Base-by-base conservation (phyloP, 305 asterid species). In the Fraxinus angustifolia region DNA sequence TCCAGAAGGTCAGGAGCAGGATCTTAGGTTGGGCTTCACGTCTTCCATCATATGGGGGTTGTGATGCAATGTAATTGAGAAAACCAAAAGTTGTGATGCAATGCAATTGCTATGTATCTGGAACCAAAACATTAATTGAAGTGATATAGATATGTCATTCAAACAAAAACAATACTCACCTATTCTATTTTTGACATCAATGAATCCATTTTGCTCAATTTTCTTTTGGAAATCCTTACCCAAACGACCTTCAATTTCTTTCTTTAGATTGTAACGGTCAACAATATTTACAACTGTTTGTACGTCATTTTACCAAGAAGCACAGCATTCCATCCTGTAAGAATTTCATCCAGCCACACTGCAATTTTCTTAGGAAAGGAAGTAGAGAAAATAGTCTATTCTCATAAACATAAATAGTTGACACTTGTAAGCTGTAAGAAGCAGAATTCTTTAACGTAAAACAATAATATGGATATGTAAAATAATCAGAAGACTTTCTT, bases 281-380 rank as follows among this genome's bases (percentile, higher is more conserved):
- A 97, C 87, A 71, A 93, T 92, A 77, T 92, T 95, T 67, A 93
- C 90, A 48, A 95, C 74, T 10, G 86, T 84, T 26, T 77, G 85
- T 40, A 91, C 76, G 77, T 91, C 90, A 1, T 84, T 76, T 83
- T 90, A 89, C 85, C 80, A 89, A 58, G 97, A 92, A 81, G 97
- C 96, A 82, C 98, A 48, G 85, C 97, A 89, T 95, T 95, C 86
- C 99, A 98, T 88, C 98, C 99, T 95, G 87, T 53, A 85, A 78
- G 68, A 53, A 58, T 68, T 50, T 75, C 60, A 48, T 73, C 33
- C 77, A 81, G 35, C 40, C 82, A 34, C 28, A 75, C 8, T 31
- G 6, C 31, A 74, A 0, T 0, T 42, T 17, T 34, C 82, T 17
- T 34, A 58, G 53, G 80, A 73, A 80, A 53, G 3, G 42, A 62